phyloP scores from a whole-genome alignment of 169 alveolate species.

The Cryptosporidium muris region DNA sequence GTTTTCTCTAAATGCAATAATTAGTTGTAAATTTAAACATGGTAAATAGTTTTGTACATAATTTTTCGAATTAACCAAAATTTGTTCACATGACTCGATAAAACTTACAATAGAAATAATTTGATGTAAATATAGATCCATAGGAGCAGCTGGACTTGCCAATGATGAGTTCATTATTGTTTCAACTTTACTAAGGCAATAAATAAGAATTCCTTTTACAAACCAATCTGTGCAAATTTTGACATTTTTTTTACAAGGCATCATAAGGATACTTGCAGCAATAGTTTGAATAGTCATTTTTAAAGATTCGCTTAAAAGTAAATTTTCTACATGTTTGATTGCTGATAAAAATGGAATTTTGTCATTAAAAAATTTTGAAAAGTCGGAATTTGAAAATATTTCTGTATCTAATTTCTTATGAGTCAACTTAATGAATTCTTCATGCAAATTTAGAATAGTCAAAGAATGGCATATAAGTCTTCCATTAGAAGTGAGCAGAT shows the following conservation, averaged over 20 bases:
- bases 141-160: conserved; percentile 57
- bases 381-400: background rate
- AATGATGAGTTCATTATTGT: too few relatives aligned
- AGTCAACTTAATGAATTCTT: conserved; percentile 3
- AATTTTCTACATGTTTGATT: conserved; percentile 2
- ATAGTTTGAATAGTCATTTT: background rate
- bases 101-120: conserved; percentile 17
- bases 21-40: background rate
- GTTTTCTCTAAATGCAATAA: conserved; percentile 44
- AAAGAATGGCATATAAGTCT: conserved; percentile 22
- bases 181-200: too few relatives aligned
- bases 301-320: conserved; percentile 10
- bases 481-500: too few relatives aligned
- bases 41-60: background rate
- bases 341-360: conserved; percentile 31
- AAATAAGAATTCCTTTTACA: too few relatives aligned
- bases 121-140: conserved; percentile 52
- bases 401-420: conserved; percentile 6
- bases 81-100: conserved; percentile 17
- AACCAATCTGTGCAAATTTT: too few relatives aligned
- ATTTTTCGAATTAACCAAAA: background rate
- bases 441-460: conserved; percentile 17
- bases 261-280: conserved; percentile 4
- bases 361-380: conserved; percentile 11
- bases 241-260: too few relatives aligned